Evolutionary conservation across 1,284 basidiomycete genomes (phyloP), one percentile per base, ranked within the genome.

Genomic region (Melanopsichium pennsylvanicum): DNA sequence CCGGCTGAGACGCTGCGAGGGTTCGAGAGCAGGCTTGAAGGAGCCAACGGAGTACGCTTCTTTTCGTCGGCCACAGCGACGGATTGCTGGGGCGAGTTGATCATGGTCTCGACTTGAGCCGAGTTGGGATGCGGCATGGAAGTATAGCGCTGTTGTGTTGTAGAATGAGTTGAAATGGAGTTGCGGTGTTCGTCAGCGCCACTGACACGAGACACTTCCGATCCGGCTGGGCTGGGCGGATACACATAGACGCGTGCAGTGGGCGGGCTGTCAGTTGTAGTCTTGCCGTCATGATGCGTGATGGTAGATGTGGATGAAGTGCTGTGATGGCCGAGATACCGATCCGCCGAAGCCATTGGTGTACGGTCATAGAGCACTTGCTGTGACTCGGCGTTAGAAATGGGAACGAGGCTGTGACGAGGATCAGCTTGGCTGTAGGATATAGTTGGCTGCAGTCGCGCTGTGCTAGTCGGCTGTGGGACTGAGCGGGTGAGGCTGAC

Each of bases 231-330:
- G 19, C 70, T 74, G 1, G 74, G 74, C 3, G 74, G 74, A 33
- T 74, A 76, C 29, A 76, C 72, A 41, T 73, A 74, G 49, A 76
- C 72, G 32, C 67, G 71, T 11, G 70, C 70, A 5, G 49, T 51
- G 10, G 43, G 49, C n/a, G 59, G 57, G 34, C 60, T 64, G n/a
- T 50, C 40, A 16, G 7, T 32, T 23, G 23, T 23, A 4, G 7
- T 21, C 10, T 36, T 39, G 10, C 4, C 11, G 6, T 18, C 29
- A 26, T 37, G 21, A 13, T 40, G 52, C 0, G 57, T 51, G 40
- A 66, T 47, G 15, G 70, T 69, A 2, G 61, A 60, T 8, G 54
- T 51, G 9, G 70, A 69, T 2, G 67, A 49, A 15, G 55, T 66
- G 29, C 36, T 34, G 25, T 54, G 56, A 21, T 62, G 66, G 18